Conservation (phyloP, 805 yeast genomes). For the Lachancea lanzarotensis region DNA sequence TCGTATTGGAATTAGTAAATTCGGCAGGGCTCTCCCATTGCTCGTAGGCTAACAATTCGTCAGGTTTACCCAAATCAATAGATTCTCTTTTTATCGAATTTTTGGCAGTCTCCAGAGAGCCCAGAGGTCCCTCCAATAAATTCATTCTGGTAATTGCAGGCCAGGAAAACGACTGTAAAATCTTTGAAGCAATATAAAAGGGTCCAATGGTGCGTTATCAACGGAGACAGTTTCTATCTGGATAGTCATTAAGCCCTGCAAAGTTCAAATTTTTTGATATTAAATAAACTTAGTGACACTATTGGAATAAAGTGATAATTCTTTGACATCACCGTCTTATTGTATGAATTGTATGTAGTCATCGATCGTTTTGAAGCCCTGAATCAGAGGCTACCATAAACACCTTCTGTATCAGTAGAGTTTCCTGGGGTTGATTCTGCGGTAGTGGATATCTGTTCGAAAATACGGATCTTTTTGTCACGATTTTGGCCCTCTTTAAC, state of each 20-base stretch:
- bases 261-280: background rate
- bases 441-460: background rate
- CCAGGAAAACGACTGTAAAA: background rate
- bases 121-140: background rate
- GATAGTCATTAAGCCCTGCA: background rate
- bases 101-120: background rate
- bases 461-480: slow-evolving; percentile 4
- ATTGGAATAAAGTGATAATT: background rate
- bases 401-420: background rate
- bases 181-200: background rate
- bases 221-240: background rate
- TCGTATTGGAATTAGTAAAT: background rate
- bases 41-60: background rate
- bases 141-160: background rate
- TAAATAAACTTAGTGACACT: background rate
- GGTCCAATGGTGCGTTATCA: background rate
- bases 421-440: background rate
- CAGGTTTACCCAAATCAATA: background rate
- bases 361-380: background rate
- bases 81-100: background rate
- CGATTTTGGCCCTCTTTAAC: slow-evolving; percentile 6
- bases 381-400: slow-evolving; percentile 1
- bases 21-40: background rate
- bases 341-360: background rate
- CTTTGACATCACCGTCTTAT: background rate